Conservation (phyloP, 106 monocot species). For the Dendrobium chrysotoxum region DNA sequence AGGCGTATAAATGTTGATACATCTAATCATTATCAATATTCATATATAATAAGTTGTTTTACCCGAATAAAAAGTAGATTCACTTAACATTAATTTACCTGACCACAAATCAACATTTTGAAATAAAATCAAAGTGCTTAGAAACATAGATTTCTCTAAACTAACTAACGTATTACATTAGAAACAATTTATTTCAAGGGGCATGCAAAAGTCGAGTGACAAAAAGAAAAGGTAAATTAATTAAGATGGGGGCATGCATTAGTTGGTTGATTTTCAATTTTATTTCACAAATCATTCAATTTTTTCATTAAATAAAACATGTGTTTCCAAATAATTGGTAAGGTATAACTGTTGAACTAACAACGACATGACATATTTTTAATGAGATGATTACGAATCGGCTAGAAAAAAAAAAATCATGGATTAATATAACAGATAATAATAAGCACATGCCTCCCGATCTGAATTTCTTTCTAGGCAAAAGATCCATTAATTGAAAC, state of each 20-base stretch:
- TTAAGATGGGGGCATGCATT: background rate
- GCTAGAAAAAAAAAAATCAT: background rate
- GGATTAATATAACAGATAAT: background rate
- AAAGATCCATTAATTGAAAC: slow-evolving; percentile 81
- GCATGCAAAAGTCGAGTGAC: too few species aligned
- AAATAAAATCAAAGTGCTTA: too few species aligned
- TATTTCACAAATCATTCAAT: slow-evolving; percentile 1
- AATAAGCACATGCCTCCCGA: slow-evolving; percentile 44
- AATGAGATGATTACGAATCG: background rate
- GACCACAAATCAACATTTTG: too few species aligned
- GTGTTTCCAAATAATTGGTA: background rate
- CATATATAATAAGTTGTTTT: too few species aligned
- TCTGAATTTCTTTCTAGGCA: slow-evolving; percentile 52
- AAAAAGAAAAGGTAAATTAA: too few species aligned
- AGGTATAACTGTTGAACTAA: background rate
- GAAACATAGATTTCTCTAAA: too few species aligned
- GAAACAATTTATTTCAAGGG: too few species aligned
- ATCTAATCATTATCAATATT: too few species aligned
- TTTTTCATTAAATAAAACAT: background rate
- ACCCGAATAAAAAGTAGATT: too few species aligned
- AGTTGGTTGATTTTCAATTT: background rate
- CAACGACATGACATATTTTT: background rate
- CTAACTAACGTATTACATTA: too few species aligned
- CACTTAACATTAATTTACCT: too few species aligned
- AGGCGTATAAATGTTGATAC: too few species aligned